A percentile compares a stretch with the other conserved stretches of the same genome.
Evolutionary conservation across 257 asterid genomes (phyloP).

Genomic region (Misopates orontium): DNA sequence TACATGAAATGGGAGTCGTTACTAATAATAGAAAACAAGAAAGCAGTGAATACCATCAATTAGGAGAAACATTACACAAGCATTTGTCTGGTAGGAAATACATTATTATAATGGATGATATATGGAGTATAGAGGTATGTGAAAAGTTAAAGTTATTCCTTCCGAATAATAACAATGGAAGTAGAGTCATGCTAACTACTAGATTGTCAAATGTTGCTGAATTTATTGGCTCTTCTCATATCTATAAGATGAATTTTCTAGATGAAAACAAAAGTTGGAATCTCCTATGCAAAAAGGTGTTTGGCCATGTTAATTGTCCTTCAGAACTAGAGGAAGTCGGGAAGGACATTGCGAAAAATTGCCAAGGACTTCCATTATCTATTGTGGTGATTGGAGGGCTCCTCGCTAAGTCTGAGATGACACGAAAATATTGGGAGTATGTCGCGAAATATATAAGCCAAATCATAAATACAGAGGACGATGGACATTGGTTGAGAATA

Average conservation of each 20-base stretch:
- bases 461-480: neutral
- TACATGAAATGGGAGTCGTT: neutral
- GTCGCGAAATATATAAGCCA: neutral
- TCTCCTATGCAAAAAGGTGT: too few relatives aligned
- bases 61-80: too few relatives aligned
- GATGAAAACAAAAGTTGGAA: too few relatives aligned
- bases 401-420: neutral
- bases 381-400: constrained; percentile 9
- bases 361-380: constrained; percentile 10
- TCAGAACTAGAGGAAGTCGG: neutral
- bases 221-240: too few relatives aligned
- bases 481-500: neutral
- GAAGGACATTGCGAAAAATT: neutral
- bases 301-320: neutral
- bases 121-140: too few relatives aligned
- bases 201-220: too few relatives aligned
- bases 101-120: too few relatives aligned
- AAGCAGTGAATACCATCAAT: neutral
- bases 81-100: too few relatives aligned
- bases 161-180: too few relatives aligned
- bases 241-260: too few relatives aligned
- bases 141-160: too few relatives aligned
- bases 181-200: too few relatives aligned
- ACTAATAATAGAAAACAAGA: neutral
- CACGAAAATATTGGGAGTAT: neutral